Conservation (phyloP, 495 filamentous ascomycete species). For the Aspergillus leporis region DNA sequence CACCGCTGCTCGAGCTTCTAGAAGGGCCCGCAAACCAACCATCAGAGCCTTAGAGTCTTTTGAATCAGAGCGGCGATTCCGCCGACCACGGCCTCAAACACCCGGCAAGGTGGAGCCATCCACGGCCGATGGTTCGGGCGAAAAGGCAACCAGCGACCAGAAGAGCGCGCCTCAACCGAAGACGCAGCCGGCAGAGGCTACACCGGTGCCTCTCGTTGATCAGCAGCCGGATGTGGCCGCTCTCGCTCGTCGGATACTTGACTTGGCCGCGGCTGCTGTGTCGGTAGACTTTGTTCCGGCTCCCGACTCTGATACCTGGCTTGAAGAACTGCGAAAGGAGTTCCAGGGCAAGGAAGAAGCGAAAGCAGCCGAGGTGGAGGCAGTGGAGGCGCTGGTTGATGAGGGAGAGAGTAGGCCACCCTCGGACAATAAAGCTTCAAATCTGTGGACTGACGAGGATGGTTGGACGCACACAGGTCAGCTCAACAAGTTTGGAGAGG, state of each 20-base stretch:
- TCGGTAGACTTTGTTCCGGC: conserved; percentile 21
- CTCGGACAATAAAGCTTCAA: conserved; percentile 21
- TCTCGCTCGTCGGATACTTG: conserved; percentile 27
- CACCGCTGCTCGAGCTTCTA: conserved; percentile 28
- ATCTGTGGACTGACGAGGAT: conserved; percentile 25
- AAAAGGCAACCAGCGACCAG: not conserved
- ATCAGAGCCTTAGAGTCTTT: conserved; percentile 40
- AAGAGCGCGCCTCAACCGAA: conserved; percentile 6
- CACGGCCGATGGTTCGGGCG: not conserved
- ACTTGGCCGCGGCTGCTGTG: conserved; percentile 28
- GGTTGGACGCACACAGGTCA: conserved; percentile 39
- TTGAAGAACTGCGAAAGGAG: conserved; percentile 23
- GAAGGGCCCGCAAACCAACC: conserved; percentile 41
- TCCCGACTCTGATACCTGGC: conserved; percentile 19
- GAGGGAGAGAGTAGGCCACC: conserved; percentile 15
- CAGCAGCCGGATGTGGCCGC: conserved; percentile 14
- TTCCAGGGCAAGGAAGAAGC: conserved; percentile 12
- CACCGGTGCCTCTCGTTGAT: not conserved
- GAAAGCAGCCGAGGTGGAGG: not conserved
- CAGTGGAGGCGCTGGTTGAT: not conserved
- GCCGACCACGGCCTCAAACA: conserved; percentile 17
- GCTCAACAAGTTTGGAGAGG: conserved; percentile 37
- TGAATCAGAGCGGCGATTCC: conserved; percentile 27
- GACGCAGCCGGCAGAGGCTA: not conserved
- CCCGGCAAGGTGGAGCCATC: conserved; percentile 14